Base-by-base conservation (phyloP, 179 eudicot genomes). In the Spergularia azorica region DNA sequence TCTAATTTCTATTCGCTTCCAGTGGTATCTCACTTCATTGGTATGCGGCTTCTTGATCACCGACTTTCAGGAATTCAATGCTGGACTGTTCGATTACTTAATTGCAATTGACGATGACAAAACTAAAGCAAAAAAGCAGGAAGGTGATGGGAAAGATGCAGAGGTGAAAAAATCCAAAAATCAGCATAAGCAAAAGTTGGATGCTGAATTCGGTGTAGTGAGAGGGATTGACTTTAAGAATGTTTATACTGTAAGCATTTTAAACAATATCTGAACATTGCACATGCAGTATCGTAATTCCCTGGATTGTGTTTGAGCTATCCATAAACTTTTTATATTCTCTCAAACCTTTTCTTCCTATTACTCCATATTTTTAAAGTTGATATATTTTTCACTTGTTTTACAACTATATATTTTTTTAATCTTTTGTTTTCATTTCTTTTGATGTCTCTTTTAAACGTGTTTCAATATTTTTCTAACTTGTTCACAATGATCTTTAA, bases 171-270 rank as follows among this genome's bases (percentile, higher is more conserved):
- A 86, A 80, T 76, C 86, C 66, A 94, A 76, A 78, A 91, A 77
- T 59, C 88, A 75, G 79, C 50, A 75, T 57, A 95, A 86, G 85
- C 84, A 65, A 61, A 93, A 91, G 73, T 76, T 87, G 75, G 99
- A 96, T 84, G 84, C 94, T 70, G 99, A 96, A 82, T 94, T 94
- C 81, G 97, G 98, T 18, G 98, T 96, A 38, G 96, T 90, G 51
- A 86, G 99, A 87, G 99, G 99, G 76, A 90, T 96, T 80, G 99
- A 94, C 88, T 93, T 96, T 86, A 94, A 96, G 84, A 88, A 96
- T 79, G 99, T 96, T 71, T 82, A 90, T 78, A 91, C 96, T 77
- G 98, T 93, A 90, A 61, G 91, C 72, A 75, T 13, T 50, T 32
- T 43, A 18, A 36, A 13, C 5, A 36, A 39, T 39, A 4, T 64